A percentile compares a stretch with the other conserved stretches of the same genome.
phyloP scores from a whole-genome alignment of 192 early-diverging fungal genomes.

The Lunasporangiospora selenospora region DNA sequence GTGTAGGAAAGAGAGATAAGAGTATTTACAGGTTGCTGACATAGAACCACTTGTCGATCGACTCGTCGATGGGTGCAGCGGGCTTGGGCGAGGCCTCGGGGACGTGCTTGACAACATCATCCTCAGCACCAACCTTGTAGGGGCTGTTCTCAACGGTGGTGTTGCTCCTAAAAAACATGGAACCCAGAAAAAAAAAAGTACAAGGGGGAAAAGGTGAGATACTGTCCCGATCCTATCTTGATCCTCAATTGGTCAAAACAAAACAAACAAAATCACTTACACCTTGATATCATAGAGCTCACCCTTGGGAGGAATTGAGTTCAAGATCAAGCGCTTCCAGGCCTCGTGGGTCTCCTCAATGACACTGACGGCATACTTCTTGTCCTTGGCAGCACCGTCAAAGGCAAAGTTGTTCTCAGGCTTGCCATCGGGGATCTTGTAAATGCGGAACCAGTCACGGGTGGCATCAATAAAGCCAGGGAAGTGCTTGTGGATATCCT shows the following conservation, averaged over 20 bases:
- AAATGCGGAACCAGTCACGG: slow-evolving; percentile 99
- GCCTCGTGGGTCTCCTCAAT: slow-evolving; percentile 93
- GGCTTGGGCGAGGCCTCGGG: slow-evolving; percentile 64
- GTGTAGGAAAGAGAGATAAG: too few relatives aligned
- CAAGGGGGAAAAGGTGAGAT: not conserved
- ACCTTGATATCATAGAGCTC: slow-evolving; percentile 78
- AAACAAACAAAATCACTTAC: slow-evolving; percentile 49
- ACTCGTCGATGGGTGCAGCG: slow-evolving; percentile 78
- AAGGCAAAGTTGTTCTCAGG: slow-evolving; percentile 99
- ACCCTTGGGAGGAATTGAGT: slow-evolving; percentile 62
- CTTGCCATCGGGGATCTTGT: slow-evolving; percentile 99
- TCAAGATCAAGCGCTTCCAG: slow-evolving; percentile 85
- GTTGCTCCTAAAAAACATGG: slow-evolving; percentile 61
- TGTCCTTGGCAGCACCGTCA: slow-evolving; percentile 83
- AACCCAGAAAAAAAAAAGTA: not conserved
- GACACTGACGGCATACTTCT: slow-evolving; percentile 86
- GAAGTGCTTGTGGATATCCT: slow-evolving; percentile 96
- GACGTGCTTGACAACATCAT: slow-evolving; percentile 61
- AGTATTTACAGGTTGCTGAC: slow-evolving; percentile 35
- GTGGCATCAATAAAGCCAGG: slow-evolving; percentile 95
- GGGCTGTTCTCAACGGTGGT: slow-evolving; percentile 72
- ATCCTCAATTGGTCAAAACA: not conserved
- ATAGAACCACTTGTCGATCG: slow-evolving; percentile 53
- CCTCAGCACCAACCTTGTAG: slow-evolving; percentile 66
- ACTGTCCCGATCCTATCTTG: too few relatives aligned